Evolutionary conservation across 768 basidiomycete species (phyloP), one percentile per base, ranked within the genome.

Genomic region (Agaricus blazei): DNA sequence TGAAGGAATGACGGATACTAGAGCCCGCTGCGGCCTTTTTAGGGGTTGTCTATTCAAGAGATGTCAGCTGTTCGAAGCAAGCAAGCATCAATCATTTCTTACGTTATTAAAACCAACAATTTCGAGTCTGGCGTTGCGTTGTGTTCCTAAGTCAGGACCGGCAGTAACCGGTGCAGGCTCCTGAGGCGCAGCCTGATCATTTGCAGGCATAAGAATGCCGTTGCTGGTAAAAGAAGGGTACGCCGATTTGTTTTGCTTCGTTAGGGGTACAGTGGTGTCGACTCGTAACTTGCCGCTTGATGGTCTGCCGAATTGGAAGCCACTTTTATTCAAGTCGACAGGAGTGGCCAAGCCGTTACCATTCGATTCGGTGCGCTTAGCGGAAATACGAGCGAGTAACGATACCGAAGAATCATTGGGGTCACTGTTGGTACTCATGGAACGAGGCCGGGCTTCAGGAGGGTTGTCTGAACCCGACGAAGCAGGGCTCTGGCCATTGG

Each of bases 191-290:
- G 78, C 68, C 48, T 82, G 82, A 44, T 88, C 87, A 45, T 78
- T 75, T 12, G 81, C 71, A 19, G 79, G 79, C 52, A 84, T 68
- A 41, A 87, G 69, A 46, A 85, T 78, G 14, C 83, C 83, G 52
- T 80, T 80, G 60, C 79, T 79, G 6, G 78, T 72, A 53, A 87
- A 84, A 52, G 83, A 77, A 3, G 90, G 90, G 63, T 88, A 92
- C 0, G 90, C 90, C 8, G 90, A 91, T 69, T 93, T 93, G 72
- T 92, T 92, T 73, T 90, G 89, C 64, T 79, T 84, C 57, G 79
- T 64, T 31, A 82, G 73, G 45, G 81, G 69, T 29, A 82, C 74
- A 36, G 84, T 77, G 0, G 90, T 92, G 65, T 91, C 88, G 51
- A 92, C 86, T 34, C 87, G 77, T 64, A 92, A 71, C 40, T 83